Evolutionary conservation across 2,329 filamentous ascomycete species (phyloP), one percentile per base, ranked within the genome.

Genomic region (Colletotrichum sublineola): DNA sequence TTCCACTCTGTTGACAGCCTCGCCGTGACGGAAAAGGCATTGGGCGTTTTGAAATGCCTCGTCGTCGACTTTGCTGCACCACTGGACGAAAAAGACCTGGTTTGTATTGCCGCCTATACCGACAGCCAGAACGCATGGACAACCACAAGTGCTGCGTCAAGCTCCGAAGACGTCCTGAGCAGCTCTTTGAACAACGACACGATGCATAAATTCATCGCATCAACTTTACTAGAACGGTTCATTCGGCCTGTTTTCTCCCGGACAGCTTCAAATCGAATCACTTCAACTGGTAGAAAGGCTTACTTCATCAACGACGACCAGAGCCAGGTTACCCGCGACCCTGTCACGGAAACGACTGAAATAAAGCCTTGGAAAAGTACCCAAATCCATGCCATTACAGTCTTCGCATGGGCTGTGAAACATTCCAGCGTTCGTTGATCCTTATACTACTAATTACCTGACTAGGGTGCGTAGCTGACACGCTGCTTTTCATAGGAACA

Each of bases 161-260:
- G 76, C 0, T 82, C 86, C 1, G 50, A 52, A 0, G 48, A 60
- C 2, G 73, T 87, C 1, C 74, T 87, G 5, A 55, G 76, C 1
- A 29, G 74, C 1, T 77, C 81, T 1, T 62, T 83, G 6, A 18
- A 70, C 8, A 38, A 36, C 12, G 64, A 71, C 0, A 69, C 57
- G 18, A 29, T 77, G 63, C 36, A 73, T n/a, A 33, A 73, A 4
- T 87, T 90, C 75, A 82, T 91, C 75, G 82, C 86, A 24, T 83
- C 86, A n/a, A 82, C 86, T 50, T 83, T 94, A 68, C 86, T 95
- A 5, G 84, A 87, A 73, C 82, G 83, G 76, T 91, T 91, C 77
- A 85, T 95, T 63, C 91, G 90, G 48, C 91, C 91, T 38, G 82
- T 93, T 7, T 95, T 95, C 82, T 85, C 86, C 38, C 86, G 85